A percentile compares a stretch with the other conserved stretches of the same genome.
These are phyloP conservation scores for Inga leiocalycina DNA, from an alignment of 306 rosid species.

Conservation along the genomic window DNA sequence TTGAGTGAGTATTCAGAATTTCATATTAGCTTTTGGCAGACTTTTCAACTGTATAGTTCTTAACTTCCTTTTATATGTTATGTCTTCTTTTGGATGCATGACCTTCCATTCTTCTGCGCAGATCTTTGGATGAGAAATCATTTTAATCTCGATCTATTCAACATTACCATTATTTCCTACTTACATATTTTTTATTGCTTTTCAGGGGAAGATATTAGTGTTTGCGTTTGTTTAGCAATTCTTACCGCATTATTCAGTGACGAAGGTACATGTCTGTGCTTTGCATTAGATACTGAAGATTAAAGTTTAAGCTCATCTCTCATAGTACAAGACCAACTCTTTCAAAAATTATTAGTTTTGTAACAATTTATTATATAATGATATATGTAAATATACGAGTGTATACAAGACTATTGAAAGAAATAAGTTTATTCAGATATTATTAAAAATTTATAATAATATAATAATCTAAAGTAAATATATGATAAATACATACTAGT, in stretches of 20 bases:
- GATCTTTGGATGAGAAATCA: slow-evolving; percentile 21
- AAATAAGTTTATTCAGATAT: no score
- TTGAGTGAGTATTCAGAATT: neutral
- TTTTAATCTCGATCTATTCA: neutral
- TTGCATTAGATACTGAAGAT: slow-evolving; percentile 24
- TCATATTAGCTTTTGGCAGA: neutral
- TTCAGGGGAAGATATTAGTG: slow-evolving; percentile 90
- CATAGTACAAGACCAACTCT: neutral
- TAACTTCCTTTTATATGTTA: neutral
- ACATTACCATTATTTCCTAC: neutral
- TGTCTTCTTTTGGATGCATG: neutral
- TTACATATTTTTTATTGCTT: slow-evolving; percentile 37
- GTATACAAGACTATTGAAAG: no score
- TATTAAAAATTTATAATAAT: no score
- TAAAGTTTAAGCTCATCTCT: neutral
- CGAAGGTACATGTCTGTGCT: slow-evolving; percentile 51
- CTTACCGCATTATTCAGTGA: slow-evolving; percentile 71
- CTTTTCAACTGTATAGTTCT: slow-evolving; percentile 1
- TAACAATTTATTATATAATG: no score
- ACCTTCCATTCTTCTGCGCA: neutral
- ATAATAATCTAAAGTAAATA: no score
- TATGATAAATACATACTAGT: no score
- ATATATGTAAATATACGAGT: no score
- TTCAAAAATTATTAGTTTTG: no score
- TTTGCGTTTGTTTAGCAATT: slow-evolving; percentile 87